These are phyloP conservation scores for Venturia effusa DNA, from an alignment of 2,329 filamentous ascomycete species.

Conservation along the genomic window DNA sequence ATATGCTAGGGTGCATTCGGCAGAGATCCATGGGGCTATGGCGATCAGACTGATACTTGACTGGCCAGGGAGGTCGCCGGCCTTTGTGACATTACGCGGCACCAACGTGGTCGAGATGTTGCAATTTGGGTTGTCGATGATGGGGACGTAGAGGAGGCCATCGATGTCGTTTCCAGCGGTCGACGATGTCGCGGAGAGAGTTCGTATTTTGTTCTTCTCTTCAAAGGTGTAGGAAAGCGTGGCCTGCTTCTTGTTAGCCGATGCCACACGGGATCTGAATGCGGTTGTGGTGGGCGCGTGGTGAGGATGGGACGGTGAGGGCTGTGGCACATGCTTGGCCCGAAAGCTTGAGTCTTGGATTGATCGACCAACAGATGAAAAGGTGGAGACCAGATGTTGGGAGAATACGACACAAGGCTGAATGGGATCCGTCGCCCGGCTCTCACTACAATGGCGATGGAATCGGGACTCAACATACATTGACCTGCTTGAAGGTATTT, in stretches of 20 bases:
- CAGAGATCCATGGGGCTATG: constrained; percentile 75
- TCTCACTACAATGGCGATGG: background rate
- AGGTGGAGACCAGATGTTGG: background rate
- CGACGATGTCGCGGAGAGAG: constrained; percentile 59
- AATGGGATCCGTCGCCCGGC: background rate
- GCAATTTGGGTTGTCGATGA: constrained; percentile 54
- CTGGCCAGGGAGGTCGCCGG: constrained; percentile 52
- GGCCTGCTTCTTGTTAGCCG: constrained; percentile 11
- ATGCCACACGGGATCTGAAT: background rate
- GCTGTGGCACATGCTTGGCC: background rate
- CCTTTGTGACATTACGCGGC: constrained; percentile 63
- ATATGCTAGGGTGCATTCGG: constrained; percentile 62
- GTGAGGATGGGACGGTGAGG: background rate
- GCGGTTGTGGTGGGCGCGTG: background rate
- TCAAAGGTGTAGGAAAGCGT: constrained; percentile 26
- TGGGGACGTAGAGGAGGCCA: constrained; percentile 79
- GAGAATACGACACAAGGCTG: background rate
- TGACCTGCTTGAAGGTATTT: constrained; percentile 14
- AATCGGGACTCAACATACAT: constrained; percentile 8
- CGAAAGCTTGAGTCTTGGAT: background rate
- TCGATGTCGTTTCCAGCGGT: constrained; percentile 52
- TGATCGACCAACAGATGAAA: background rate
- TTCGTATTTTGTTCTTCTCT: constrained; percentile 52
- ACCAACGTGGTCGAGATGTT: constrained; percentile 52
- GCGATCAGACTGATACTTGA: constrained; percentile 64